phyloP scores from a whole-genome alignment of 2,329 filamentous ascomycete species.

The Rhynchosporium agropyri region DNA sequence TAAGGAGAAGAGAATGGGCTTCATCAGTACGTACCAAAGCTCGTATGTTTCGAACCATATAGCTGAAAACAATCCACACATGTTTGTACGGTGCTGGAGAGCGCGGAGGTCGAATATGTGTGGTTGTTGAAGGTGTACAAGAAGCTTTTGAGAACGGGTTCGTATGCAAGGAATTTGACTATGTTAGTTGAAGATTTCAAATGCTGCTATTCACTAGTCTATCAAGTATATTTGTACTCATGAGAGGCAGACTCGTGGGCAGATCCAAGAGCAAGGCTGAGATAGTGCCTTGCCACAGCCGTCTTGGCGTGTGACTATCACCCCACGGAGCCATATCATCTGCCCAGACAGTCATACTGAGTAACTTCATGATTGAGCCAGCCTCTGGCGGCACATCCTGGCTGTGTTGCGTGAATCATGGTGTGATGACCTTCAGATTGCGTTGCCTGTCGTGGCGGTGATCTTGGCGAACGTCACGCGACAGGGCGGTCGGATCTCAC shows the following conservation, averaged over 20 bases:
- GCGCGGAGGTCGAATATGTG: background rate
- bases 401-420: conserved; percentile 3
- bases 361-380: background rate
- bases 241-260: conserved; percentile 2
- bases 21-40: conserved; percentile 21
- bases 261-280: conserved; percentile 16
- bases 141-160: background rate
- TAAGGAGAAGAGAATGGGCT: too few relatives aligned
- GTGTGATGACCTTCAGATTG: conserved; percentile 11
- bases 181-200: background rate
- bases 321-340: background rate
- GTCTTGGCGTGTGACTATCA: conserved; percentile 18
- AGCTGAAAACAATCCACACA: conserved; percentile 33
- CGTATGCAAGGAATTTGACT: background rate
- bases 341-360: conserved; percentile 15
- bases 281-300: background rate
- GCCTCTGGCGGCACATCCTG: background rate
- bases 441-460: conserved; percentile 17
- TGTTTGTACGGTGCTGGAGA: conserved; percentile 12
- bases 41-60: conserved; percentile 35
- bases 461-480: conserved; percentile 10
- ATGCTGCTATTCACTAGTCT: background rate
- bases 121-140: background rate
- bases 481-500: background rate
- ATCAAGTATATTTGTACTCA: conserved; percentile 14